phyloP scores from a whole-genome alignment of 345 rosid species.

The Erucastrum elatum region DNA sequence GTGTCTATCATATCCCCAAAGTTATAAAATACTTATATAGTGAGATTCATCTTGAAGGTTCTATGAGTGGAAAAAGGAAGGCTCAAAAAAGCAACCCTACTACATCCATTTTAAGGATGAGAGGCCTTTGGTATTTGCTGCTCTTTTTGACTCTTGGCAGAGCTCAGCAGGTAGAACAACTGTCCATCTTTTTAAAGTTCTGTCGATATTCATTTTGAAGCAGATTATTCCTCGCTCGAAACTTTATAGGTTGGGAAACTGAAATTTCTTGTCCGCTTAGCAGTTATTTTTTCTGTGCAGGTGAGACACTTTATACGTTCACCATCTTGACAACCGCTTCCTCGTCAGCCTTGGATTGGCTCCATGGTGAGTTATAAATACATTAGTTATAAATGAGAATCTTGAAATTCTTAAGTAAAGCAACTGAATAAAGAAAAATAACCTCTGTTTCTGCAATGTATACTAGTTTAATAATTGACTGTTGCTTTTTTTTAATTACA shows the following conservation, averaged over 20 bases:
- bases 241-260: neutral
- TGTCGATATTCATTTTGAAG: neutral
- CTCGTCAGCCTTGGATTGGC: slow-evolving; percentile 66
- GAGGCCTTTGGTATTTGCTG: slow-evolving; percentile 88
- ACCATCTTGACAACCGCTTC: slow-evolving; percentile 78
- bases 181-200: neutral
- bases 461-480: neutral
- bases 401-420: neutral
- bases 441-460: neutral
- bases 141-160: slow-evolving; percentile 83
- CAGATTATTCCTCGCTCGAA: neutral
- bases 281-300: slow-evolving; percentile 45
- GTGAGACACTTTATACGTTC: slow-evolving; percentile 71
- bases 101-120: slow-evolving; percentile 82
- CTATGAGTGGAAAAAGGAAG: slow-evolving; percentile 97
- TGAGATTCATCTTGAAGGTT: slow-evolving; percentile 49
- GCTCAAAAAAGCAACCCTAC: slow-evolving; percentile 87
- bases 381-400: neutral
- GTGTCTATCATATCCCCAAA: neutral
- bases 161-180: slow-evolving; percentile 49
- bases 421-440: neutral
- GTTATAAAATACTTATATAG: neutral
- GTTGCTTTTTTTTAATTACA: neutral
- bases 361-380: slow-evolving; percentile 69
- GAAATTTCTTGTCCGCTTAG: too few species aligned